phyloP scores from a whole-genome alignment of 129 eudicot genomes.

The Cynara cardunculus region DNA sequence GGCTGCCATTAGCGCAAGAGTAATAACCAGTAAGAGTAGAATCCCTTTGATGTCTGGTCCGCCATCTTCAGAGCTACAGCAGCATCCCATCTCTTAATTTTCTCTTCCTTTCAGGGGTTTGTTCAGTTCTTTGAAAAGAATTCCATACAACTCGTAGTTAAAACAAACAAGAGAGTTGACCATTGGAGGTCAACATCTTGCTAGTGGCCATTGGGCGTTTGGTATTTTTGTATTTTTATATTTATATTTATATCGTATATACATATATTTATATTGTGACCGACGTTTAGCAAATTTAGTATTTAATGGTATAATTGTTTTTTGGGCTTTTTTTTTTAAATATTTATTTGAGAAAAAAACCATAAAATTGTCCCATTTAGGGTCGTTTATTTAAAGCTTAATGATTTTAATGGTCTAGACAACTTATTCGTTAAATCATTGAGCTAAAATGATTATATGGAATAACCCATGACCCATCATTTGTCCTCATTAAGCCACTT shows the following conservation, averaged over 20 bases:
- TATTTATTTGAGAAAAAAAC: no score
- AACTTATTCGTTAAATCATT: no score
- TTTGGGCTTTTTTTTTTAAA: no score
- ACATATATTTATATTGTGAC: background rate
- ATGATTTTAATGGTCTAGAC: no score
- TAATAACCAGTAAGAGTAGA: slow-evolving; percentile 4
- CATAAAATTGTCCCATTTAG: no score
- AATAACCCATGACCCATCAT: no score
- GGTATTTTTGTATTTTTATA: background rate
- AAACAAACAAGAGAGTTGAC: slow-evolving; percentile 3
- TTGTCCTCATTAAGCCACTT: no score
- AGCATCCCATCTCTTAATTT: slow-evolving; percentile 19
- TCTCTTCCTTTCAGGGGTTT: no score
- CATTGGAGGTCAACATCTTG: background rate
- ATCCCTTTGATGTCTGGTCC: slow-evolving; percentile 21
- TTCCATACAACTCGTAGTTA: slow-evolving; percentile 1
- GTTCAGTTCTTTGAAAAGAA: background rate
- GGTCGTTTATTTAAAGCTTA: no score
- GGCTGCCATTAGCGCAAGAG: slow-evolving; percentile 12
- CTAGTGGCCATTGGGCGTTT: background rate
- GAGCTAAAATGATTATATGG: no score
- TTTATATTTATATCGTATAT: background rate
- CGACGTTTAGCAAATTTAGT: background rate
- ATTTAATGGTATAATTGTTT: no score
- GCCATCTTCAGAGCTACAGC: slow-evolving; percentile 13